Evolutionary conservation across 75 land plant species (phyloP).

Genomic region (Pinus albicaulis): DNA sequence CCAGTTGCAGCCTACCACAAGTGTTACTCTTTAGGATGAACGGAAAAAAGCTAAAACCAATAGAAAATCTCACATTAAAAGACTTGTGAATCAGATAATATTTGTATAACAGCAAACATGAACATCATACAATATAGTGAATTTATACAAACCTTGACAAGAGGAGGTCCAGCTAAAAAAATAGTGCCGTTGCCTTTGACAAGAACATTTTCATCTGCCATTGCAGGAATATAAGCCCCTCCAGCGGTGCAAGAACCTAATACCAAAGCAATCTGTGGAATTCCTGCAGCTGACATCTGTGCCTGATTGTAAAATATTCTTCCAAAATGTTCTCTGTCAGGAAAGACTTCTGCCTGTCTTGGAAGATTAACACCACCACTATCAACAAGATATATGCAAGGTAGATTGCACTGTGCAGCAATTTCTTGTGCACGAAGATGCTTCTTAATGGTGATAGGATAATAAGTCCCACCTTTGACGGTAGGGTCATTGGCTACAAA

Average conservation of each 20-base stretch:
- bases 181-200: slow-evolving; percentile 99
- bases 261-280: slow-evolving; percentile 96
- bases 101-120: neutral
- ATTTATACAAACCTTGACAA: slow-evolving; percentile 81
- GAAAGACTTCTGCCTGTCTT: slow-evolving; percentile 95
- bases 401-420: slow-evolving; percentile 79
- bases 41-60: neutral
- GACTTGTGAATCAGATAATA: neutral
- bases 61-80: neutral
- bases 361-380: slow-evolving; percentile 99
- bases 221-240: slow-evolving; percentile 99
- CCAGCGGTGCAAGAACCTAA: slow-evolving; percentile 99
- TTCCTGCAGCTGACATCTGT: slow-evolving; percentile 83
- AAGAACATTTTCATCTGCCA: slow-evolving; percentile 99
- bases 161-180: slow-evolving; percentile 98
- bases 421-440: slow-evolving; percentile 98
- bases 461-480: slow-evolving; percentile 98
- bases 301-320: slow-evolving; percentile 98
- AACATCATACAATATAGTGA: slow-evolving; percentile 1
- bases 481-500: slow-evolving; percentile 98
- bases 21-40: slow-evolving; percentile 3
- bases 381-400: slow-evolving; percentile 96
- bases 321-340: slow-evolving; percentile 95
- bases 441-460: slow-evolving; percentile 96
- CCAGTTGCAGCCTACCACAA: slow-evolving; percentile 97